Percentiles rank a stretch among this genome's conserved stretches.
phyloP scores from a whole-genome alignment of 75 land plant species.

The Sequoia sempervirens region DNA sequence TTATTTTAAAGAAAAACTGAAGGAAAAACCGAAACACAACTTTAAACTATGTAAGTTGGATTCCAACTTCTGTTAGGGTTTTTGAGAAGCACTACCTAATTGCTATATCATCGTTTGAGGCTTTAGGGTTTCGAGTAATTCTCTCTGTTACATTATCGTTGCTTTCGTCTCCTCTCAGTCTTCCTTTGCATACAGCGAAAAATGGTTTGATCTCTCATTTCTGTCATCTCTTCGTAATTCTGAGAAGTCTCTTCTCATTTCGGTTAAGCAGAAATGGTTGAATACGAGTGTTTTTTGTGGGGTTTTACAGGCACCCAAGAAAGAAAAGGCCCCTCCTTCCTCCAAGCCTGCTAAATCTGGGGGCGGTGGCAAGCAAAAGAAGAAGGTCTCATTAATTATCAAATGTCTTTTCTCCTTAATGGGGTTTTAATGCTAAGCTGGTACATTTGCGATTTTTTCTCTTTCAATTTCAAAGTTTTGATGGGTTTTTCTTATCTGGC shows the following conservation, averaged over 20 bases:
- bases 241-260: neutral
- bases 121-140: neutral
- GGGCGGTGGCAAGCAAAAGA: conserved; percentile 35
- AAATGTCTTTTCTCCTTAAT: neutral
- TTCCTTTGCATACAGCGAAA: neutral
- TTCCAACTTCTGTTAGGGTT: neutral
- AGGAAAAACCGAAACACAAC: too few relatives aligned
- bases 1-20: too few relatives aligned
- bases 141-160: neutral
- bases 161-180: neutral
- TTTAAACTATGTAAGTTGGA: too few relatives aligned
- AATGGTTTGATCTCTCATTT: neutral
- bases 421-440: neutral
- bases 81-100: neutral
- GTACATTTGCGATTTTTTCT: neutral
- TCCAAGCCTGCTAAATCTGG: conserved; percentile 38
- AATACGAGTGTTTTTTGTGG: neutral
- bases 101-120: neutral
- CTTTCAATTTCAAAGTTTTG: neutral
- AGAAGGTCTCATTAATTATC: conserved; percentile 12
- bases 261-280: neutral
- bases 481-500: neutral
- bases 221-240: neutral
- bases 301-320: conserved; percentile 28
- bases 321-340: conserved; percentile 37